A percentile compares a stretch with the other conserved stretches of the same genome.
These are phyloP conservation scores for Hymenochaete sp. DNA, from an alignment of 1,284 basidiomycete species.

Conservation along the genomic window DNA sequence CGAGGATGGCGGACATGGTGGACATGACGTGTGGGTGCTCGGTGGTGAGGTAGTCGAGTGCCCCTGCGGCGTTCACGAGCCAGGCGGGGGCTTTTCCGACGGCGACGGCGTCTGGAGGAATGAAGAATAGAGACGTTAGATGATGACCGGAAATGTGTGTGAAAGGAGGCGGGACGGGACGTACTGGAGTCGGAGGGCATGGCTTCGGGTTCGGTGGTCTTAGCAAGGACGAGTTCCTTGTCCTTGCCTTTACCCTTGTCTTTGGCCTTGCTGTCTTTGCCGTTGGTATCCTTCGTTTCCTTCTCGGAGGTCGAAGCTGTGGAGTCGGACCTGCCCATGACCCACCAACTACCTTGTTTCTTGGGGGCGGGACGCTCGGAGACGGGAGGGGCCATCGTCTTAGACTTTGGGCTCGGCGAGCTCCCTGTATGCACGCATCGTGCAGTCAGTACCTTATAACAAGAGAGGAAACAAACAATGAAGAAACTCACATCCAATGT, in stretches of 20 bases:
- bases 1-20: constrained; percentile 62
- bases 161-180: constrained; percentile 12
- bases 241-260: constrained; percentile 14
- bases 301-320: constrained; percentile 2
- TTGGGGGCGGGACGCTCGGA: constrained; percentile 16
- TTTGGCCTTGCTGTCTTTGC: too few relatives aligned
- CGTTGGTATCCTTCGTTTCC: background rate
- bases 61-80: constrained; percentile 65
- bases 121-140: constrained; percentile 3
- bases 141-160: constrained; percentile 4
- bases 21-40: constrained; percentile 72
- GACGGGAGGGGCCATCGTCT: constrained; percentile 7
- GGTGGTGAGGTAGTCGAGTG: constrained; percentile 59
- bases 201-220: background rate
- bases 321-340: constrained; percentile 14
- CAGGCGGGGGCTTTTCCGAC: constrained; percentile 58
- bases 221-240: constrained; percentile 24
- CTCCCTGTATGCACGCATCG: constrained; percentile 3
- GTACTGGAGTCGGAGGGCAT: constrained; percentile 11
- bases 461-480: background rate
- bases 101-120: constrained; percentile 31
- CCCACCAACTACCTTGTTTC: constrained; percentile 18
- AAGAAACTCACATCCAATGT: constrained; percentile 61
- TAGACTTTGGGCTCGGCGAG: constrained; percentile 14
- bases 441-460: background rate